phyloP scores from a whole-genome alignment of 768 basidiomycete species.

The Xerocomus brunneocitrinus region DNA sequence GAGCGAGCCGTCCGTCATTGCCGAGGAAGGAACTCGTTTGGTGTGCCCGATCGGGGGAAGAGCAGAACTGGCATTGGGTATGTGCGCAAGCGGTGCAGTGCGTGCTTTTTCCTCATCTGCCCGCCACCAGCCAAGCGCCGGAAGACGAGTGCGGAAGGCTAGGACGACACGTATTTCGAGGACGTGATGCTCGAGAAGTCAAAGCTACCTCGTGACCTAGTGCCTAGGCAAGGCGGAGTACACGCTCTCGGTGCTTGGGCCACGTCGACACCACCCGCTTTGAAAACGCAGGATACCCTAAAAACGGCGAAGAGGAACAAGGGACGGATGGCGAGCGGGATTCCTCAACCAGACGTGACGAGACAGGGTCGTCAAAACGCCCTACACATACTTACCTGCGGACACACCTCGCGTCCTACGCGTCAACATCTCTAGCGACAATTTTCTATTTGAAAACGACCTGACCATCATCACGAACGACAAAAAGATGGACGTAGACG shows the following conservation, averaged over 20 bases:
- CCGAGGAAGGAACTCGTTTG: conserved; percentile 38
- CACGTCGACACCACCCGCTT: neutral
- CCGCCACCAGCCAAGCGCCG: conserved; percentile 25
- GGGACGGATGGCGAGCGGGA: neutral
- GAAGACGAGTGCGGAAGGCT: conserved; percentile 21
- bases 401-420: conserved; percentile 10
- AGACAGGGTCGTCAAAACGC: too few relatives aligned
- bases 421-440: conserved; percentile 14
- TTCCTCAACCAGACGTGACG: too few relatives aligned
- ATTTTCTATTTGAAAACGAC: conserved; percentile 23
- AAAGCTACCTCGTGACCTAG: conserved; percentile 20
- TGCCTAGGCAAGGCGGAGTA: conserved; percentile 13
- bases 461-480: conserved; percentile 13
- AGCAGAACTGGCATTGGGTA: conserved; percentile 44
- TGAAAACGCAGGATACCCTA: conserved; percentile 7
- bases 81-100: conserved; percentile 26
- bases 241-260: conserved; percentile 15
- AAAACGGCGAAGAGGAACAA: neutral
- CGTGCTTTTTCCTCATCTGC: conserved; percentile 41
- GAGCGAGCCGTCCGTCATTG: conserved; percentile 19
- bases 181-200: conserved; percentile 25
- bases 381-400: too few relatives aligned
- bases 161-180: conserved; percentile 6
- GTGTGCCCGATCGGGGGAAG: conserved; percentile 26
- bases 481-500: conserved; percentile 13